Conservation (phyloP, 352 stramenopile genomes). For the Globisporangium iwayamae region DNA sequence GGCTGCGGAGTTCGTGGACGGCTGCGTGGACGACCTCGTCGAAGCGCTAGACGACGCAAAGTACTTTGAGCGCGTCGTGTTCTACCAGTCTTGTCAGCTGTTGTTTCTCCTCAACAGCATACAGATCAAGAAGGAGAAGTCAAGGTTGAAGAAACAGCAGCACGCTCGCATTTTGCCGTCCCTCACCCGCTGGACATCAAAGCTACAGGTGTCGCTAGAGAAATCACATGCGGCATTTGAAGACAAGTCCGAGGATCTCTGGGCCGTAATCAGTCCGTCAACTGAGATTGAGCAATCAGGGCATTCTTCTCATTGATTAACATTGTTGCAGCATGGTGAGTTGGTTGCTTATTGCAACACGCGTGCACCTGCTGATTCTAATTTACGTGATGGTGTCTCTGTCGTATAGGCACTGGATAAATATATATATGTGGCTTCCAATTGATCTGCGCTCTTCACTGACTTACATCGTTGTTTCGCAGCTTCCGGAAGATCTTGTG, state of each 20-base stretch:
- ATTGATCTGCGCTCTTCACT: background rate
- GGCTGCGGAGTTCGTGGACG: conserved; percentile 41
- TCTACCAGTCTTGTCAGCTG: conserved; percentile 64
- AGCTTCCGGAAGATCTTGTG: conserved; percentile 11
- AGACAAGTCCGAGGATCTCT: conserved; percentile 52
- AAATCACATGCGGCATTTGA: conserved; percentile 29
- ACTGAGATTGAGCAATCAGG: conserved; percentile 17
- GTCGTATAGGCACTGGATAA: conserved; percentile 13
- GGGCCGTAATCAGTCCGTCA: conserved; percentile 31
- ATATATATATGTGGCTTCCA: conserved; percentile 7
- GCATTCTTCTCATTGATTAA: background rate
- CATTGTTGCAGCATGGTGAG: background rate
- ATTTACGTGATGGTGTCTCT: conserved; percentile 13
- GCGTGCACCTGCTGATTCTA: conserved; percentile 14
- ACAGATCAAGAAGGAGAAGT: conserved; percentile 31
- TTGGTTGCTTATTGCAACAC: too few relatives aligned
- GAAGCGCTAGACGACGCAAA: conserved; percentile 46
- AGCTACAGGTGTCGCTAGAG: conserved; percentile 37
- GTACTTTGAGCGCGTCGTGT: conserved; percentile 55
- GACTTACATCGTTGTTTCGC: background rate
- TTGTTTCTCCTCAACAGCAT: conserved; percentile 38
- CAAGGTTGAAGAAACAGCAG: conserved; percentile 29
- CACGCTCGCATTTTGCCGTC: conserved; percentile 19
- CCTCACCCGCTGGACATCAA: conserved; percentile 36
- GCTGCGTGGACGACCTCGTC: conserved; percentile 42